Percentiles rank a stretch among this genome's conserved stretches.
Evolutionary conservation across 1,139 yeast species (phyloP).

Genomic region (Blastobotrys illinoisensis): DNA sequence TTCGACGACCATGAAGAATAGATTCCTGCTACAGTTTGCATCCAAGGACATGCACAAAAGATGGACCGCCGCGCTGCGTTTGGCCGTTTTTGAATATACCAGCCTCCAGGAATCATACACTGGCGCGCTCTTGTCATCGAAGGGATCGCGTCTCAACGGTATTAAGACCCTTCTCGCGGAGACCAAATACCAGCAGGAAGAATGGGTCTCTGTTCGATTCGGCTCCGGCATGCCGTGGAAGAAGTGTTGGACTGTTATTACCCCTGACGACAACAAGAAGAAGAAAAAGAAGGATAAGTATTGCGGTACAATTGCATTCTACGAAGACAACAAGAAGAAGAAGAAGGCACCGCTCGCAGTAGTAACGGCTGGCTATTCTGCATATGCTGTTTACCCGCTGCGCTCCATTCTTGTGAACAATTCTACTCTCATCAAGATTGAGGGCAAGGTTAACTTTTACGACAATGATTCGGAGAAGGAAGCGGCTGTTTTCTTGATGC

Average conservation of each 20-base stretch:
- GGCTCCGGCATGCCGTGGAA: constrained; percentile 99
- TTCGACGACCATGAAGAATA: constrained; percentile 84
- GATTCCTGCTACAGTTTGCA: constrained; percentile 75
- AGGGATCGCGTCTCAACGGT: constrained; percentile 83
- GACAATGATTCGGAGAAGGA: constrained; percentile 49
- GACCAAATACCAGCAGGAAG: constrained; percentile 81
- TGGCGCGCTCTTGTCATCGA: constrained; percentile 82
- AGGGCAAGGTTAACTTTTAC: constrained; percentile 65
- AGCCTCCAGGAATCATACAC: constrained; percentile 91
- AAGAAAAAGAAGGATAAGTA: constrained; percentile 37
- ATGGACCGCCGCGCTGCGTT: constrained; percentile 81
- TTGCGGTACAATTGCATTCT: constrained; percentile 37
- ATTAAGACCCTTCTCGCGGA: constrained; percentile 80
- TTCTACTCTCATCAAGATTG: constrained; percentile 82
- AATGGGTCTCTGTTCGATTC: constrained; percentile 90
- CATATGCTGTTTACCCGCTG: constrained; percentile 93
- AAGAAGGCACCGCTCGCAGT: constrained; percentile 79
- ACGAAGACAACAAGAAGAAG: constrained; percentile 39
- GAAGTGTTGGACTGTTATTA: constrained; percentile 87
- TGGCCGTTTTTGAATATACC: constrained; percentile 73
- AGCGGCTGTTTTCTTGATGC: constrained; percentile 88
- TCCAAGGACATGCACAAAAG: constrained; percentile 32
- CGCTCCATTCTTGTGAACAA: constrained; percentile 73
- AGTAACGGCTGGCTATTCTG: constrained; percentile 61
- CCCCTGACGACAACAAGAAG: constrained; percentile 51